phyloP scores from a whole-genome alignment of 2,329 filamentous ascomycete genomes.

The Phaeophleospora eucalypticola region DNA sequence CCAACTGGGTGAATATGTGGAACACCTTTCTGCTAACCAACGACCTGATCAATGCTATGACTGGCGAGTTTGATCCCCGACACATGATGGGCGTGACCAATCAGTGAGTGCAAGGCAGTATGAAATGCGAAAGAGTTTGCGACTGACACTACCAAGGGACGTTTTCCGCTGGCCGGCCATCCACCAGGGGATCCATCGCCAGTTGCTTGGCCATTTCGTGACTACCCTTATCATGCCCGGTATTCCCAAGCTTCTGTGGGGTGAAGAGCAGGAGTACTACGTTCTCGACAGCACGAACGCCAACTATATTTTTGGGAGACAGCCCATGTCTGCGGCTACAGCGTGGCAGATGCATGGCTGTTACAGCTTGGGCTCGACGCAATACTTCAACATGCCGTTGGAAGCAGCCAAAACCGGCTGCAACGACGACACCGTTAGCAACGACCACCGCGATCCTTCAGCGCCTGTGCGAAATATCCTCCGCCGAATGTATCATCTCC shows the following conservation, averaged over 20 bases:
- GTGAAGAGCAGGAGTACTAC: slow-evolving; percentile 61
- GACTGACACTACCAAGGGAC: too few relatives aligned
- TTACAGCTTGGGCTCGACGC: slow-evolving; percentile 51
- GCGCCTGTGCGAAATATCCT: slow-evolving; percentile 57
- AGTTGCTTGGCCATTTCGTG: slow-evolving; percentile 54
- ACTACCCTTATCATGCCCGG: slow-evolving; percentile 57
- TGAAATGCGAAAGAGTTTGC: too few relatives aligned
- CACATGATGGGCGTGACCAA: slow-evolving; percentile 61
- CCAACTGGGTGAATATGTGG: slow-evolving; percentile 52
- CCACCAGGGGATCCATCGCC: slow-evolving; percentile 50
- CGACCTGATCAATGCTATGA: slow-evolving; percentile 56
- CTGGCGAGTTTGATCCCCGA: slow-evolving; percentile 56
- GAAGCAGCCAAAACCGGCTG: slow-evolving; percentile 51
- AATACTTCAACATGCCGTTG: slow-evolving; percentile 55
- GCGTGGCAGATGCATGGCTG: slow-evolving; percentile 63
- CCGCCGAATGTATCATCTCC: slow-evolving; percentile 57
- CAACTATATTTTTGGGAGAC: slow-evolving; percentile 63
- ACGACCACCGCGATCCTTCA: slow-evolving; percentile 59
- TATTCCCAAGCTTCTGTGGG: slow-evolving; percentile 56
- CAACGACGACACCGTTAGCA: slow-evolving; percentile 51
- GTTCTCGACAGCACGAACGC: slow-evolving; percentile 58
- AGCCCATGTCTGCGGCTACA: slow-evolving; percentile 55
- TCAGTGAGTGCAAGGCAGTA: too few relatives aligned
- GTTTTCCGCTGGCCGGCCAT: slow-evolving; percentile 62
- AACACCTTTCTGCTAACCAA: slow-evolving; percentile 54